Conservation (phyloP, 768 basidiomycete genomes). For the Podaxis carcinomalis region DNA sequence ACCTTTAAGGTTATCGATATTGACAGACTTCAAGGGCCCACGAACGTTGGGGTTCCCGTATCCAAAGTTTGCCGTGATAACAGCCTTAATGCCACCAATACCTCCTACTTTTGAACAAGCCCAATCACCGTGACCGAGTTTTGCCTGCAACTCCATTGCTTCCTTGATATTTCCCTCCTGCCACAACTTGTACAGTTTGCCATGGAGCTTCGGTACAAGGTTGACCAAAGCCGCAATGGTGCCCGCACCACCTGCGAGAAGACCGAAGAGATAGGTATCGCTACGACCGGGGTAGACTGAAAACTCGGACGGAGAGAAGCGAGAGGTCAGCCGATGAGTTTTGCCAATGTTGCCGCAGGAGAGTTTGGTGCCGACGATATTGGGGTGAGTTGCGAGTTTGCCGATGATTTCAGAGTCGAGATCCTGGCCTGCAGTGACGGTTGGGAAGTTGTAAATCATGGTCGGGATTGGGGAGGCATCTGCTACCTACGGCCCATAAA, state of each 20-base stretch:
- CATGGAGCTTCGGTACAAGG: constrained; percentile 56
- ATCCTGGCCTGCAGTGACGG: constrained; percentile 76
- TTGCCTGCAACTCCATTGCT: constrained; percentile 56
- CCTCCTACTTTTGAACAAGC: constrained; percentile 60
- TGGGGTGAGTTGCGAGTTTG: constrained; percentile 68
- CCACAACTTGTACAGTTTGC: constrained; percentile 42
- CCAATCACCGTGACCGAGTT: constrained; percentile 66
- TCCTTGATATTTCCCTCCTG: constrained; percentile 50
- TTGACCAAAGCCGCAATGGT: constrained; percentile 64
- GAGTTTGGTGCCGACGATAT: constrained; percentile 82
- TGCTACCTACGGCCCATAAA: constrained; percentile 45
- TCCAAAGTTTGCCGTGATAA: constrained; percentile 59
- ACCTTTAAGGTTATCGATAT: constrained; percentile 29
- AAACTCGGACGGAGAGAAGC: constrained; percentile 49
- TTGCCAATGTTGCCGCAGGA: constrained; percentile 87
- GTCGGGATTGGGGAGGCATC: constrained; percentile 63
- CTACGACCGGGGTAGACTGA: constrained; percentile 74
- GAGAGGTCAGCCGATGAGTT: constrained; percentile 66
- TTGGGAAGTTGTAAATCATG: constrained; percentile 86
- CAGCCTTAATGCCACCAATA: constrained; percentile 62
- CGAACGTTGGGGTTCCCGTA: constrained; percentile 52
- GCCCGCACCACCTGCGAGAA: constrained; percentile 60
- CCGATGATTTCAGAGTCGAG: constrained; percentile 77
- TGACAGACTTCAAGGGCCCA: constrained; percentile 42
- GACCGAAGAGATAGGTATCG: constrained; percentile 62